These are phyloP conservation scores for Perilla frutescens DNA, from an alignment of 257 asterid genomes.

Conservation along the genomic window DNA sequence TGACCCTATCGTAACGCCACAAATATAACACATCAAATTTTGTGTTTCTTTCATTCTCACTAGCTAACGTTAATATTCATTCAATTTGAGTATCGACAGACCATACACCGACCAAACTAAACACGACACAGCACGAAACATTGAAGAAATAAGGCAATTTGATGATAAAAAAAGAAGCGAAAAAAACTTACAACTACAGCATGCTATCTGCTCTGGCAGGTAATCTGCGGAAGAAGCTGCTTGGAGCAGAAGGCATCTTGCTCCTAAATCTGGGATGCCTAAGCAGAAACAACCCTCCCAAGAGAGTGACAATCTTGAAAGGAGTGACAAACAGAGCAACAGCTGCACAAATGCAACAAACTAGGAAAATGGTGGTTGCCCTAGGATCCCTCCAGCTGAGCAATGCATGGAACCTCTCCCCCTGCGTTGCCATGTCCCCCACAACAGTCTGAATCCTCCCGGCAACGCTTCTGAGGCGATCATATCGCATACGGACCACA, in stretches of 20 bases:
- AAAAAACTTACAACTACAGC: constrained; percentile 33
- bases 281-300: constrained; percentile 48
- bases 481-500: constrained; percentile 62
- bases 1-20: too few relatives aligned
- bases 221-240: constrained; percentile 52
- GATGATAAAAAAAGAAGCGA: background rate
- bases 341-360: constrained; percentile 49
- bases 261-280: constrained; percentile 58
- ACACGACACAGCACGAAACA: background rate
- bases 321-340: constrained; percentile 56
- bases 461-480: constrained; percentile 52
- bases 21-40: too few relatives aligned
- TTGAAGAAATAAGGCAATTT: background rate
- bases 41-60: too few relatives aligned
- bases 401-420: constrained; percentile 53
- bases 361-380: constrained; percentile 50
- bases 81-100: too few relatives aligned
- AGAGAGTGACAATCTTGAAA: constrained; percentile 53
- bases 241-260: constrained; percentile 55
- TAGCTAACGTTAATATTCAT: too few relatives aligned
- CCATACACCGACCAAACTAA: background rate
- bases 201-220: constrained; percentile 55
- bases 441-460: constrained; percentile 60
- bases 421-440: constrained; percentile 63
- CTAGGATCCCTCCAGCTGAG: constrained; percentile 65